Evolutionary conservation across 2,329 filamentous ascomycete species (phyloP).

Genomic region (Cordyceps tenuipes): DNA sequence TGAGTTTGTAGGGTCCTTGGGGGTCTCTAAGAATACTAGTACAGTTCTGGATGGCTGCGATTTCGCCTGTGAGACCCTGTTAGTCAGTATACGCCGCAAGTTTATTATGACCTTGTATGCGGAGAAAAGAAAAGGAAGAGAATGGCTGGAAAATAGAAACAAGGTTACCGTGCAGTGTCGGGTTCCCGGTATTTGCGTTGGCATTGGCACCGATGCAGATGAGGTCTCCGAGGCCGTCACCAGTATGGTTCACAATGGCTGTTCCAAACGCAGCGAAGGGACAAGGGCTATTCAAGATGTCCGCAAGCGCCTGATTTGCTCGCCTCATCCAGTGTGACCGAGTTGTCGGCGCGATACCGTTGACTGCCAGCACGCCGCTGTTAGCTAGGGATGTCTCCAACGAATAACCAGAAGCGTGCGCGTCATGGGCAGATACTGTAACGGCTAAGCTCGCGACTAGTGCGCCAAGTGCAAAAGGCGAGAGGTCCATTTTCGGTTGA

Average conservation of each 20-base stretch:
- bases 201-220: conserved; percentile 44
- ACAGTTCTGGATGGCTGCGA: conserved; percentile 47
- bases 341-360: conserved; percentile 27
- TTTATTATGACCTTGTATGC: neutral
- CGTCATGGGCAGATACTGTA: neutral
- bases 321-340: conserved; percentile 44
- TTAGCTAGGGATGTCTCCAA: neutral
- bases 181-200: conserved; percentile 37
- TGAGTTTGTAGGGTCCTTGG: conserved; percentile 34
- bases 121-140: neutral
- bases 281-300: conserved; percentile 30
- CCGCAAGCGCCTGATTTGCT: conserved; percentile 37
- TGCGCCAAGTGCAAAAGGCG: neutral
- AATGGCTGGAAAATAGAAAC: neutral
- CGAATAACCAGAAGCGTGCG: neutral
- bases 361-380: neutral
- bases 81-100: neutral
- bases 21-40: conserved; percentile 38
- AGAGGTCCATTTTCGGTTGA: neutral
- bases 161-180: conserved; percentile 39
- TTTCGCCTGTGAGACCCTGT: conserved; percentile 34
- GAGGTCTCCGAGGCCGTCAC: conserved; percentile 31
- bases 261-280: conserved; percentile 45
- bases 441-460: neutral
- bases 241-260: conserved; percentile 48